Evolutionary conservation across 1,284 basidiomycete genomes (phyloP).

Genomic region (Termitomyces sp.): DNA sequence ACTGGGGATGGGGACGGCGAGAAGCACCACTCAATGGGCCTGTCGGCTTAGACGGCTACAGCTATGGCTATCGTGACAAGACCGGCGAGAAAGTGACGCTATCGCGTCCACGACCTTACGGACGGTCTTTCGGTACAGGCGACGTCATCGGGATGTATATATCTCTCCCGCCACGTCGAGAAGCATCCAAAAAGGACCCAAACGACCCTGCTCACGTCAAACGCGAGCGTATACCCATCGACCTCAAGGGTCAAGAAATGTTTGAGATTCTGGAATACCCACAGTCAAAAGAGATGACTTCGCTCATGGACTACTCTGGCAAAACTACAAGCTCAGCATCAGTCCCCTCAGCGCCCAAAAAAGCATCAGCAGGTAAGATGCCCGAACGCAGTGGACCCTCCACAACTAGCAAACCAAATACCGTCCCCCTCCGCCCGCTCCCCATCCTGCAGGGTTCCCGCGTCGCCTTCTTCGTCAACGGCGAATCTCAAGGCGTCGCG

Average conservation of each 20-base stretch:
- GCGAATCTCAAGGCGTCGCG: conserved; percentile 79
- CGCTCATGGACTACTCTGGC: conserved; percentile 68
- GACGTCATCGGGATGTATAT: conserved; percentile 95
- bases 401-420: conserved; percentile 25
- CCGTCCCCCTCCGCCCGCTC: conserved; percentile 54
- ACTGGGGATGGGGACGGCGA: conserved; percentile 84
- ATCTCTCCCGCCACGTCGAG: conserved; percentile 68
- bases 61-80: conserved; percentile 88
- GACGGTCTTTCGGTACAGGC: conserved; percentile 69
- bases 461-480: conserved; percentile 92
- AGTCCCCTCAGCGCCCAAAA: conserved; percentile 58
- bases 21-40: conserved; percentile 93
- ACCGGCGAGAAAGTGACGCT: conserved; percentile 88
- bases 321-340: conserved; percentile 55
- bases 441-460: conserved; percentile 70
- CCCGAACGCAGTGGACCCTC: conserved; percentile 44
- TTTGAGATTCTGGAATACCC: conserved; percentile 94
- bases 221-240: conserved; percentile 87
- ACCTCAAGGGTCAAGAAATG: conserved; percentile 94
- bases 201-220: conserved; percentile 74
- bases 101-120: conserved; percentile 78
- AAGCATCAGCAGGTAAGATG: conserved; percentile 59
- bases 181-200: conserved; percentile 51
- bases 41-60: conserved; percentile 90
- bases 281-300: conserved; percentile 90